These are phyloP conservation scores for Paragyromitra xinjiangensis DNA, from an alignment of 495 filamentous ascomycete genomes.

Conservation along the genomic window DNA sequence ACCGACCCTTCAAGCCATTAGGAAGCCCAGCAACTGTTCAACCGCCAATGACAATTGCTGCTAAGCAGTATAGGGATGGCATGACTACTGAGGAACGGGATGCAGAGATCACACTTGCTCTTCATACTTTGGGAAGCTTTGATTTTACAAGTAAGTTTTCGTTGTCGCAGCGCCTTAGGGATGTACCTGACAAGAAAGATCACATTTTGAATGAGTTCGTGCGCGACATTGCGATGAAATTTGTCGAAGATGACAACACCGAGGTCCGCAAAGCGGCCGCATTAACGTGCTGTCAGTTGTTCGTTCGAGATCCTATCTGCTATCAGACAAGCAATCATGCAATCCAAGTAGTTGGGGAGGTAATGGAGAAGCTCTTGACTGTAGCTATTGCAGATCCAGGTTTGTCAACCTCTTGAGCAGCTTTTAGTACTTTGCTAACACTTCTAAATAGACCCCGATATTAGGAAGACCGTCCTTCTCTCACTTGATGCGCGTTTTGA, in stretches of 20 bases:
- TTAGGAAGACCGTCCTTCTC: slow-evolving; percentile 83
- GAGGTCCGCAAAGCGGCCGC: slow-evolving; percentile 94
- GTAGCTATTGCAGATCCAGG: slow-evolving; percentile 88
- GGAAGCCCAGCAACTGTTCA: slow-evolving; percentile 81
- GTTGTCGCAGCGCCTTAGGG: not conserved
- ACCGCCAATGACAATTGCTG: slow-evolving; percentile 75
- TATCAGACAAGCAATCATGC: slow-evolving; percentile 97
- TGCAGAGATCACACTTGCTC: slow-evolving; percentile 85
- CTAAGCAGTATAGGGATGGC: slow-evolving; percentile 84
- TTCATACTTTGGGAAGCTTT: slow-evolving; percentile 94
- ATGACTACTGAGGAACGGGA: slow-evolving; percentile 76
- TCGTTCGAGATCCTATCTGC: slow-evolving; percentile 94
- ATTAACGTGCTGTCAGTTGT: slow-evolving; percentile 95
- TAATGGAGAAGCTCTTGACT: slow-evolving; percentile 93
- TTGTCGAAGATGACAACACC: slow-evolving; percentile 92
- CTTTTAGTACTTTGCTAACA: slow-evolving; percentile 24
- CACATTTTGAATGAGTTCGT: slow-evolving; percentile 98
- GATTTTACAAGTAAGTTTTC: slow-evolving; percentile 75
- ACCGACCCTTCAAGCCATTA: slow-evolving; percentile 87
- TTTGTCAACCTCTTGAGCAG: slow-evolving; percentile 33
- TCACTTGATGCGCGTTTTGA: slow-evolving; percentile 94
- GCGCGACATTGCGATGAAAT: slow-evolving; percentile 96
- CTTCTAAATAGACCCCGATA: slow-evolving; percentile 70
- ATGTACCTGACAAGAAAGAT: slow-evolving; percentile 61
- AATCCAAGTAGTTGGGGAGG: slow-evolving; percentile 93